Evolutionary conservation across 2,329 filamentous ascomycete genomes (phyloP).

Genomic region (Xylariales sp.): DNA sequence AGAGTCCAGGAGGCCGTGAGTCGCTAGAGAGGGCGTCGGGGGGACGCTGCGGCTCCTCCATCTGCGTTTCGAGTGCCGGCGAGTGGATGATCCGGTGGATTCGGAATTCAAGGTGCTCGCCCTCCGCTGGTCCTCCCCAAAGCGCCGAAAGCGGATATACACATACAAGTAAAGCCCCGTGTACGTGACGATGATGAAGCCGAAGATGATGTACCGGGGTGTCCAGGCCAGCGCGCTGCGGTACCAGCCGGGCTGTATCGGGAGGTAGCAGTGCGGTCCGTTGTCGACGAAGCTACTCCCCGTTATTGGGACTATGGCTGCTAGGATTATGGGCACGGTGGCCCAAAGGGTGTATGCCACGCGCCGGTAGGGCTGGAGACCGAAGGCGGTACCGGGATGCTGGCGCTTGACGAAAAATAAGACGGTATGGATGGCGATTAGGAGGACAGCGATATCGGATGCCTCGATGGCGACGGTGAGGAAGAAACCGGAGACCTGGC

Average conservation of each 20-base stretch:
- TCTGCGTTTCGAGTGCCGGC: slow-evolving; percentile 29
- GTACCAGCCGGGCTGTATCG: slow-evolving; percentile 75
- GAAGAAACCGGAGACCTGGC: slow-evolving; percentile 76
- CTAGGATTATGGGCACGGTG: slow-evolving; percentile 68
- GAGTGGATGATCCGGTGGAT: slow-evolving; percentile 15
- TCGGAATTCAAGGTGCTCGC: slow-evolving; percentile 40
- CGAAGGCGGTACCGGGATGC: slow-evolving; percentile 63
- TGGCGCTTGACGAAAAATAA: slow-evolving; percentile 75
- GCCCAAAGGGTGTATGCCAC: slow-evolving; percentile 69
- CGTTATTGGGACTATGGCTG: slow-evolving; percentile 53
- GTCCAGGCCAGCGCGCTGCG: slow-evolving; percentile 76
- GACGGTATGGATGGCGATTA: slow-evolving; percentile 79
- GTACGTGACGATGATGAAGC: slow-evolving; percentile 73
- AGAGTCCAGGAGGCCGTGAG: slow-evolving; percentile 44
- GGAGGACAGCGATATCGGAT: slow-evolving; percentile 76
- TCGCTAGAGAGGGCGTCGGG: slow-evolving; percentile 42
- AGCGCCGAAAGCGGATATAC: slow-evolving; percentile 56
- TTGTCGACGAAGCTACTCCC: slow-evolving; percentile 47
- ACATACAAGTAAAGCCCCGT: slow-evolving; percentile 78
- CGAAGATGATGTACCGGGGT: slow-evolving; percentile 76
- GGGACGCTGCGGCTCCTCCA: slow-evolving; percentile 37
- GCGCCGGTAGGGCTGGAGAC: slow-evolving; percentile 75
- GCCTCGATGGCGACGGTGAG: slow-evolving; percentile 74
- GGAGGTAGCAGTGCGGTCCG: slow-evolving; percentile 71
- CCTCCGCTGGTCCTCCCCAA: slow-evolving; percentile 50